These are phyloP conservation scores for Penicillium decumbens DNA, from an alignment of 2,329 filamentous ascomycete genomes.

Conservation along the genomic window DNA sequence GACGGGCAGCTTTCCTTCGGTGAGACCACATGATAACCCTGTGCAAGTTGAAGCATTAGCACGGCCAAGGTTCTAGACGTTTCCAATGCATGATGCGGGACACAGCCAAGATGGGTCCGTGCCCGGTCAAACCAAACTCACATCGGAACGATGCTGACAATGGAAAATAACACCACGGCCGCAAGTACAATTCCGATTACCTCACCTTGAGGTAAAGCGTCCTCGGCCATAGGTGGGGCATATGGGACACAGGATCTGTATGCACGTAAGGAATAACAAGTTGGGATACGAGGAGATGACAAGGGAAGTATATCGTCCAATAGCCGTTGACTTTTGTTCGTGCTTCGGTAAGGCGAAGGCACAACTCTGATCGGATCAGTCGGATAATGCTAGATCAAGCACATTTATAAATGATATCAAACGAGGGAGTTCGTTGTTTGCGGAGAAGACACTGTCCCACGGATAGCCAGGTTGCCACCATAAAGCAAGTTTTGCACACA, in stretches of 20 bases:
- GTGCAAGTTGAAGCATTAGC: background rate
- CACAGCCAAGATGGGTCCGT: conserved; percentile 11
- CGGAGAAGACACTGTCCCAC: background rate
- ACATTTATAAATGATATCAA: background rate
- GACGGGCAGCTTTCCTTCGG: conserved; percentile 15
- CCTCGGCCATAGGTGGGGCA: conserved; percentile 21
- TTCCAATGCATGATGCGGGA: conserved; percentile 15
- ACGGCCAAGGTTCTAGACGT: conserved; percentile 11
- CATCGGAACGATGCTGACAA: conserved; percentile 31
- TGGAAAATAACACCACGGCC: conserved; percentile 25
- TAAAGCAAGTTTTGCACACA: background rate
- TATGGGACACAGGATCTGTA: conserved; percentile 6
- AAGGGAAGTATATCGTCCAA: conserved; percentile 8
- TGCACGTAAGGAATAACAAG: conserved; percentile 6
- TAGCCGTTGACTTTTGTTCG: background rate
- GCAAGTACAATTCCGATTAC: conserved; percentile 30
- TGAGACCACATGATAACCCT: conserved; percentile 26
- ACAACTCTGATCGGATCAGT: conserved; percentile 8
- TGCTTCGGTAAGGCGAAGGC: background rate
- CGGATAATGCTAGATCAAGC: conserved; percentile 1
- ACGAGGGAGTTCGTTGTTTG: background rate
- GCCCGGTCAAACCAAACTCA: conserved; percentile 22
- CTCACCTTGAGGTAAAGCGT: conserved; percentile 20
- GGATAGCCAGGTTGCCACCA: background rate
- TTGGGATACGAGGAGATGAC: conserved; percentile 12